Percentiles rank a stretch among this genome's conserved stretches.
These are phyloP conservation scores for Citrus sp. DNA, from an alignment of 345 rosid species.

Conservation along the genomic window DNA sequence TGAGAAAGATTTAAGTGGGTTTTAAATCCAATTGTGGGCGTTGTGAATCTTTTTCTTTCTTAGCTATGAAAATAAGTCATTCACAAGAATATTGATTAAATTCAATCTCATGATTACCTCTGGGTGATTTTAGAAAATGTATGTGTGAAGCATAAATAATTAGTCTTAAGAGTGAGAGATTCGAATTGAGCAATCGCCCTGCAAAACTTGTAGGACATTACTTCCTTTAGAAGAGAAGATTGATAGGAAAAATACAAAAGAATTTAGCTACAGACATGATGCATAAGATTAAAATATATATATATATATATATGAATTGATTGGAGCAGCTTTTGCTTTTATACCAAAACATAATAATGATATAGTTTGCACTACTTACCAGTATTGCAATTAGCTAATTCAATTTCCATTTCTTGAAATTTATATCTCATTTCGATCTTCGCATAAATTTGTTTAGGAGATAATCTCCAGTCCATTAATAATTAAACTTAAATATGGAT, in stretches of 20 bases:
- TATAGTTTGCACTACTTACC: background rate
- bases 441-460: no score
- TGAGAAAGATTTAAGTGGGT: background rate
- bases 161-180: background rate
- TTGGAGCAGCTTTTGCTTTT: constrained; percentile 30
- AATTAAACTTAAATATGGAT: no score
- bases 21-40: background rate
- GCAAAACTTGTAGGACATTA: background rate
- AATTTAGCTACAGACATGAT: constrained; percentile 17
- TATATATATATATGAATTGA: background rate
- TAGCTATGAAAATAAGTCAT: background rate
- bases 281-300: constrained; percentile 1
- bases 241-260: constrained; percentile 31
- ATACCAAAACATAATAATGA: constrained; percentile 25
- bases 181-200: background rate
- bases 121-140: background rate
- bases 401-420: background rate
- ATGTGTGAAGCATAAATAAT: background rate
- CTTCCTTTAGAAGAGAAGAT: constrained; percentile 30
- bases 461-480: no score
- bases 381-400: constrained; percentile 7
- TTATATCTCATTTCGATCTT: background rate
- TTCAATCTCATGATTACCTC: no score
- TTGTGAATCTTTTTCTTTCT: background rate
- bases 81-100: background rate